Evolutionary conservation across 2,329 filamentous ascomycete genomes (phyloP), one percentile per base, ranked within the genome.

Genomic region (Proliferodiscus dingleyae): DNA sequence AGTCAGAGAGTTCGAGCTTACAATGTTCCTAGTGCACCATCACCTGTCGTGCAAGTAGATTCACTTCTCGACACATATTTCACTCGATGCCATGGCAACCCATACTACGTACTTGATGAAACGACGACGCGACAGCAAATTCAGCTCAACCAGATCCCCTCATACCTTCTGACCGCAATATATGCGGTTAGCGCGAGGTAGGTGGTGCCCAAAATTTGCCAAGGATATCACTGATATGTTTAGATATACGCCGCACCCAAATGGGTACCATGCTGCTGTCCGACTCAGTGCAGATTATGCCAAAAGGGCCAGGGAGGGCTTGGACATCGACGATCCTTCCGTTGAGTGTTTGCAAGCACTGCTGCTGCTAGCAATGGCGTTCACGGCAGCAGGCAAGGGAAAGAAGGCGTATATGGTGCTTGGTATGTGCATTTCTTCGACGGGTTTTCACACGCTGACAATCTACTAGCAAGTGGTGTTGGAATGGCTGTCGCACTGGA

Each of bases 381-480:
- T 82, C 58, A 88, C 83, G 39, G 87, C 88, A 28, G 74, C 81
- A 23, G 88, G 89, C 21, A 82, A 85, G 58, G 87, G 88, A 13
- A 91, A 87, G 67, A 93, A 87, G 66, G 83, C 87, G 1, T 93
- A 89, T 56, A 94, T 94, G 88, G 73, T 89, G 30, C 73, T 94
- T 56, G 80, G 87, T 87, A 81, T 16, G 70, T 58, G 10, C n/a
- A 49, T 19, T 37, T 24, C 15, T 32, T 19, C 7, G 23, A 19
- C 22, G n/a, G 15, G 32, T 18, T 37, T 11, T 9, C 16, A 21
- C 9, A 11, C 15, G 40, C 70, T 75, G 55, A 77, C 9, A 13
- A 54, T 24, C 1, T 2, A 33, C 32, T 55, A 89, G 85, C 82
- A 52, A 85, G 75, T 52, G 86, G 84, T 8, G 81, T 89, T 38